A percentile compares a stretch with the other conserved stretches of the same genome.
Conservation (phyloP, 2,329 filamentous ascomycete species). For the Furcasterigmium furcatum region DNA sequence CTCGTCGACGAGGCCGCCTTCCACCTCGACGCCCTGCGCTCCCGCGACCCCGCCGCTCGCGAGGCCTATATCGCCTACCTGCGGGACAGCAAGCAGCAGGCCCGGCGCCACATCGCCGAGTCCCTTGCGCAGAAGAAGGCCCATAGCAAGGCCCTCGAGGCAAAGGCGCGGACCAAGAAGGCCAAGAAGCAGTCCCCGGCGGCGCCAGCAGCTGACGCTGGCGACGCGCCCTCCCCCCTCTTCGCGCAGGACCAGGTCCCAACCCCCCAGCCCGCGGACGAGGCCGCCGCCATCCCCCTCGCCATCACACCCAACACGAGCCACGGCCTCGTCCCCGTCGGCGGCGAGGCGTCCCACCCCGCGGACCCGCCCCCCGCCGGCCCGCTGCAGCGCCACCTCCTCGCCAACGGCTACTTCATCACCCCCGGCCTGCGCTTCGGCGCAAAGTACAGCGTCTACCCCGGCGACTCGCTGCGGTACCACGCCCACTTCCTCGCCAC, state of each 20-base stretch:
- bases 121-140: constrained; percentile 31
- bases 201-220: not conserved
- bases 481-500: constrained; percentile 91
- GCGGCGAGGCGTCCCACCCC: constrained; percentile 8
- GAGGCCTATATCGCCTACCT: constrained; percentile 61
- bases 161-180: constrained; percentile 15
- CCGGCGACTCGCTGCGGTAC: constrained; percentile 89
- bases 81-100: constrained; percentile 36
- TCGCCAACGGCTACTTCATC: constrained; percentile 77
- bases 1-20: constrained; percentile 75
- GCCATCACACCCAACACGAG: constrained; percentile 33
- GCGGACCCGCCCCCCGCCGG: constrained; percentile 15
- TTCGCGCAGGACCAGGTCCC: not conserved
- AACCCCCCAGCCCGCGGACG: not conserved
- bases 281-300: constrained; percentile 12
- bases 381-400: constrained; percentile 77
- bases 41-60: constrained; percentile 54
- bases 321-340: constrained; percentile 20
- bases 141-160: constrained; percentile 17
- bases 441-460: constrained; percentile 91
- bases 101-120: constrained; percentile 35
- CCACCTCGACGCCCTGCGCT: constrained; percentile 63
- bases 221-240: constrained; percentile 1
- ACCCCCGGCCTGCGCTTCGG: constrained; percentile 93
- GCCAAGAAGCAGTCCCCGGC: constrained; percentile 10